Evolutionary conservation across 1,139 yeast species (phyloP).

Genomic region (Candida mesenterica): DNA sequence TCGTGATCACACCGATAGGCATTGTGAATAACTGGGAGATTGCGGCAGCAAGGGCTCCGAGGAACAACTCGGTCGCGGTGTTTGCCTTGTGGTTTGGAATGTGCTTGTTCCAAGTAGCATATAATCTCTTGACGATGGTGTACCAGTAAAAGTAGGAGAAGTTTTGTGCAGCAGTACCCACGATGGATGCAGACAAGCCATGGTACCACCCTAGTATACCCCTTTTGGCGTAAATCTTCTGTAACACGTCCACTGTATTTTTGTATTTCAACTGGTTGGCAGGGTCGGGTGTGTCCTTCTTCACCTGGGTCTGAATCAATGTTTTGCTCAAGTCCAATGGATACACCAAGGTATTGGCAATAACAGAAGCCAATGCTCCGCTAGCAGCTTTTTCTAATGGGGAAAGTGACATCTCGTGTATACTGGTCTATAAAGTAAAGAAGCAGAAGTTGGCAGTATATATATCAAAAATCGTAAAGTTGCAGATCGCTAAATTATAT

Average conservation of each 20-base stretch:
- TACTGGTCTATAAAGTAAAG: conserved; percentile 1
- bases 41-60: conserved; percentile 86
- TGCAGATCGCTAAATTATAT: background rate
- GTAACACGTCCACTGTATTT: conserved; percentile 62
- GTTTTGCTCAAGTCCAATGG: conserved; percentile 76
- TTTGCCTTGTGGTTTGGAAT: conserved; percentile 42
- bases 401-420: conserved; percentile 49
- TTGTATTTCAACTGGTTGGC: conserved; percentile 45
- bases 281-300: too few relatives aligned
- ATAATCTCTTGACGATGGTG: conserved; percentile 64
- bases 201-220: conserved; percentile 76
- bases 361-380: conserved; percentile 81
- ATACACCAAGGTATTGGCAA: conserved; percentile 77
- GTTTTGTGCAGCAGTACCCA: conserved; percentile 77
- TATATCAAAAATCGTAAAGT: background rate
- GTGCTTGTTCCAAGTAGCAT: conserved; percentile 44
- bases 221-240: conserved; percentile 52
- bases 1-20: conserved; percentile 80
- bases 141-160: conserved; percentile 90
- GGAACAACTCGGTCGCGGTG: conserved; percentile 68
- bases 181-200: conserved; percentile 67
- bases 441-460: too few relatives aligned
- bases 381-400: conserved; percentile 76
- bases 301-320: conserved; percentile 67
- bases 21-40: conserved; percentile 79